A percentile compares a stretch with the other conserved stretches of the same genome.
Evolutionary conservation across 2,329 filamentous ascomycete genomes (phyloP).

Genomic region (Raffaelea ambrosiae): DNA sequence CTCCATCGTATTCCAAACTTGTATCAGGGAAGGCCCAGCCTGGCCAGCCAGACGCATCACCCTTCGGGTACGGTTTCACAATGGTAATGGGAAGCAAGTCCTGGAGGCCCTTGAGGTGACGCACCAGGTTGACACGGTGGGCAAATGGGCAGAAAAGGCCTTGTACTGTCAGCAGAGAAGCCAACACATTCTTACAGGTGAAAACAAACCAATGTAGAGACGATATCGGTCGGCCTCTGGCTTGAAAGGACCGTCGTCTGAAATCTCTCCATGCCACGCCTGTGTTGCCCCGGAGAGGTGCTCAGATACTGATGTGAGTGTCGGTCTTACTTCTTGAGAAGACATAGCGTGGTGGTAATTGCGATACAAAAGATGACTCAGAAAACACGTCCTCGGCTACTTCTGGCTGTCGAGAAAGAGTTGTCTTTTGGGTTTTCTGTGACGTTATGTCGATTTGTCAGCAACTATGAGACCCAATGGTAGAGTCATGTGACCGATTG

Average conservation of each 20-base stretch:
- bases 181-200: constrained; percentile 10
- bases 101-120: constrained; percentile 49
- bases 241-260: constrained; percentile 15
- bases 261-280: constrained; percentile 20
- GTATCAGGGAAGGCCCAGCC: constrained; percentile 51
- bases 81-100: constrained; percentile 46
- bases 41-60: constrained; percentile 52
- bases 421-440: too few species aligned
- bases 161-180: too few species aligned
- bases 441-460: too few species aligned
- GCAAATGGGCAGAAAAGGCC: constrained; percentile 59
- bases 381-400: too few species aligned
- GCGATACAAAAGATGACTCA: too few species aligned
- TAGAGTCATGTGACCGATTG: too few species aligned
- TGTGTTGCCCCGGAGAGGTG: constrained; percentile 3
- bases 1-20: constrained; percentile 44
- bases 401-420: too few species aligned
- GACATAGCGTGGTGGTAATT: too few species aligned
- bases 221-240: constrained; percentile 18
- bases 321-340: too few species aligned
- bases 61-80: constrained; percentile 59
- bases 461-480: too few species aligned
- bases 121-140: constrained; percentile 49
- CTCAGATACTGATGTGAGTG: too few species aligned
- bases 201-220: constrained; percentile 18